phyloP scores from a whole-genome alignment of 805 yeast species.

The Kazachstania taianensis region DNA sequence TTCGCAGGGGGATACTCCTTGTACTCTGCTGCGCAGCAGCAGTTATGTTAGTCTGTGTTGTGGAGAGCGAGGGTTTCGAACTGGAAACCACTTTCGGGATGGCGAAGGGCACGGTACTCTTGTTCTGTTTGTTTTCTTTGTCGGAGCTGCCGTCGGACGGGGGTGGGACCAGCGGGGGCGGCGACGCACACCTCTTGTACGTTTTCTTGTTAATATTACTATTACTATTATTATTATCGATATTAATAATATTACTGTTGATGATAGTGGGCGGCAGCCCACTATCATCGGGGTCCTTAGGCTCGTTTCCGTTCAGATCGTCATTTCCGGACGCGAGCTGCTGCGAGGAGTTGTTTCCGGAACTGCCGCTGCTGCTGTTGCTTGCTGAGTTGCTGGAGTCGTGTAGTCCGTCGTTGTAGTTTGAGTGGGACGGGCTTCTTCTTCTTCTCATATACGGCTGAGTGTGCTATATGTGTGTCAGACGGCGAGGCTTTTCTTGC shows the following conservation, averaged over 20 bases:
- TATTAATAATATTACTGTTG: slow-evolving; percentile 5
- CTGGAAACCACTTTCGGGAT: slow-evolving; percentile 1
- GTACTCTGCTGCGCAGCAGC: background rate
- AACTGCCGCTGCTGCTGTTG: background rate
- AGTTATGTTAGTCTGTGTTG: slow-evolving; percentile 1
- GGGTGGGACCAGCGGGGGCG: background rate
- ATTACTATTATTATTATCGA: slow-evolving; percentile 1
- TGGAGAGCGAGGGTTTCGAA: slow-evolving; percentile 1
- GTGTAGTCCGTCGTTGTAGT: too few species aligned
- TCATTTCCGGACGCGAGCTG: slow-evolving; percentile 6
- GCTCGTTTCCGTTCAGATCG: slow-evolving; percentile 30
- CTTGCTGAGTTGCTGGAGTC: slow-evolving; percentile 17
- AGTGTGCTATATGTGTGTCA: background rate
- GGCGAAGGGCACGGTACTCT: background rate
- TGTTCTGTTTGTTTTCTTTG: too few species aligned
- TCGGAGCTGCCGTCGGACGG: too few species aligned
- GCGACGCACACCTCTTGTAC: slow-evolving; percentile 4
- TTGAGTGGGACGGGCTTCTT: slow-evolving; percentile 34
- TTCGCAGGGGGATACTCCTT: background rate
- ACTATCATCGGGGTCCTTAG: slow-evolving; percentile 41
- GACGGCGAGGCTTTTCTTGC: too few species aligned
- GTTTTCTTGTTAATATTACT: background rate
- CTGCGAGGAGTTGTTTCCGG: background rate
- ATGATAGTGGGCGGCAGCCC: slow-evolving; percentile 31
- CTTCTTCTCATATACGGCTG: slow-evolving; percentile 20